Percentiles rank a stretch among this genome's conserved stretches.
phyloP scores from a whole-genome alignment of 345 rosid species.

The Citropsis articulata region DNA sequence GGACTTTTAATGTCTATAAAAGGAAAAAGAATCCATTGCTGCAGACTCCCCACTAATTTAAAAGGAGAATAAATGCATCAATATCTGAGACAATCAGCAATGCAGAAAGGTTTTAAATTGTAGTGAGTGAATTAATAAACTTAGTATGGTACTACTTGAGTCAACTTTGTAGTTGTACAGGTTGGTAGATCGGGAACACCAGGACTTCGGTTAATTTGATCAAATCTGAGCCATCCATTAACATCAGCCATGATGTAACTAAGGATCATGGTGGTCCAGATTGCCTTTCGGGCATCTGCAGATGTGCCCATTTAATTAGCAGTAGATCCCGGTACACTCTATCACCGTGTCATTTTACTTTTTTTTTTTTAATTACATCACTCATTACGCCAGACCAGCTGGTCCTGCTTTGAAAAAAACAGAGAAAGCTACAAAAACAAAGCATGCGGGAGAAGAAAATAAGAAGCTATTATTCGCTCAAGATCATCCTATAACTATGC shows the following conservation, averaged over 20 bases:
- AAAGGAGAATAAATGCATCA: conserved; percentile 12
- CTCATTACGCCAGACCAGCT: neutral
- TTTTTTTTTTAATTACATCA: neutral
- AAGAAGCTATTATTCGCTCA: neutral
- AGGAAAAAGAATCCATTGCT: conserved; percentile 19
- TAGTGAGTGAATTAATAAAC: conserved; percentile 32
- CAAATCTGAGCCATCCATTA: conserved; percentile 27
- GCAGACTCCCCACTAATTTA: conserved; percentile 23
- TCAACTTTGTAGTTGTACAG: conserved; percentile 28
- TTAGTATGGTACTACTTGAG: conserved; percentile 7
- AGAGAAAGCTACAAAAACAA: neutral
- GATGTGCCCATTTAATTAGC: conserved; percentile 13
- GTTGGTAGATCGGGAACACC: conserved; percentile 29
- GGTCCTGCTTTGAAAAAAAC: neutral
- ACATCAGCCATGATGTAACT: conserved; percentile 12
- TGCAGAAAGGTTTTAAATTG: conserved; percentile 16
- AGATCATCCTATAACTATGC: neutral
- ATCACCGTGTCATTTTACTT: neutral
- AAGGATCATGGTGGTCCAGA: conserved; percentile 22
- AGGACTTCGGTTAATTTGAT: neutral
- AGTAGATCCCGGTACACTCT: conserved; percentile 4
- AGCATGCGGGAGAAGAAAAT: neutral
- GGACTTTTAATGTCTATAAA: conserved; percentile 16
- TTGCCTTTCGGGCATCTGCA: conserved; percentile 6
- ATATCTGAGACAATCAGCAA: conserved; percentile 23